Base-by-base conservation (phyloP, 75 land plant species). In the Ceratopteris richardii region DNA sequence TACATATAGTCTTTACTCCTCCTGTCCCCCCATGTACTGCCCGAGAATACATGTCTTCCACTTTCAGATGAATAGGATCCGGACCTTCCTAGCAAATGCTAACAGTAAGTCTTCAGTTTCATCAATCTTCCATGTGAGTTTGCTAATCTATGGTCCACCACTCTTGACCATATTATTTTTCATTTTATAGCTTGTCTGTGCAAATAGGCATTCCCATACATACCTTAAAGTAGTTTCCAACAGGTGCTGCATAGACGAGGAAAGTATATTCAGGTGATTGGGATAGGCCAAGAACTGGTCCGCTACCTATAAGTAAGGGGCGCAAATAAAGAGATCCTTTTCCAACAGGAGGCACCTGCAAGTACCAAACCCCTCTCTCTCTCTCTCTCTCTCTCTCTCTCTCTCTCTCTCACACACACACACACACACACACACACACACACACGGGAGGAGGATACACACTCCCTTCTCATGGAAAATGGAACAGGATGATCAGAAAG, bases 21-120 rank as follows among this genome's bases (percentile, higher is more conserved):
- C 85, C 88, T 56, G 77, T 78, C 21, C 88, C 88, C 27, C 88
- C 88, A 31, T 70, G 88, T 21, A 62, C 61, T n/a, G 85, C 82
- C 27, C 88, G 73, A 63, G 75, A 79, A 47, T 62, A 54, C 21
- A 68, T 54, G 53, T 37, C 72, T 58, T 85, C 88, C 21, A 78
- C 71, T 17, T 77, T 23, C 54, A 85, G 69, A 24, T 81, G 72
- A 1, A 85, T 72, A 20, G 88, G 82, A 21, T 61, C 61, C 48
- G 72, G 66, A 29, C 88, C 85, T 42, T 77, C 83, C 88, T 84
- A 60, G 48, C 9, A 5, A 65, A 36, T 29, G 6, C 28, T 29
- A 21, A 17, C 17, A 61, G 22, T 6, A 31, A 29, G 11, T 21
- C 18, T 44, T 43, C 10, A n/a, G n/a, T n/a, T n/a, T n/a, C n/a